Evolutionary conservation across 139 green algal species (phyloP).

Genomic region (Chlamydomonas urium): DNA sequence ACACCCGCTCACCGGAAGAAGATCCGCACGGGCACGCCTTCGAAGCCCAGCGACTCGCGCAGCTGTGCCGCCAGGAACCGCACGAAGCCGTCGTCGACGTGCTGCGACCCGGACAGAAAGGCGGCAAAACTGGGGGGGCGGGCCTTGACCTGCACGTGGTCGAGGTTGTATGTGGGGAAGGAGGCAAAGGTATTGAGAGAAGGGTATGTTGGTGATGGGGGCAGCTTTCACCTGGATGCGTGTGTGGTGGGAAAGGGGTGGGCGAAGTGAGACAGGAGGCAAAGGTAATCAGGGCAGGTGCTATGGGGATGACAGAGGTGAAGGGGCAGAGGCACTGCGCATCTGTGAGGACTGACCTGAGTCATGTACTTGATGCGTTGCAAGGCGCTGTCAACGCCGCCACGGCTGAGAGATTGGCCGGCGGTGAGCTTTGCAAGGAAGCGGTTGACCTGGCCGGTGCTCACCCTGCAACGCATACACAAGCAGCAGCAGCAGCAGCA

Average conservation of each 20-base stretch:
- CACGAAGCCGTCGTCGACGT: conserved; percentile 20
- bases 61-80: conserved; percentile 48
- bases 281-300: no score
- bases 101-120: conserved; percentile 44
- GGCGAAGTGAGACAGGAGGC: no score
- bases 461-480: conserved; percentile 18
- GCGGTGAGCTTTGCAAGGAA: conserved; percentile 30
- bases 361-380: conserved; percentile 62
- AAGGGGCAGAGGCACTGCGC: no score
- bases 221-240: no score
- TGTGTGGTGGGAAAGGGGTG: no score
- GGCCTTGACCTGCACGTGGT: conserved; percentile 66
- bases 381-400: conserved; percentile 27
- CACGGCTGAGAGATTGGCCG: conserved; percentile 21
- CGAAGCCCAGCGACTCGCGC: conserved; percentile 40
- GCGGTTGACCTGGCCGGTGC: conserved; percentile 32
- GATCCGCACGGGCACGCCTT: conserved; percentile 54
- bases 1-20: conserved; percentile 33
- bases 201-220: no score
- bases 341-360: conserved; percentile 44
- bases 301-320: no score
- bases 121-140: conserved; percentile 74
- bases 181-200: no score
- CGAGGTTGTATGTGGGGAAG: no score
- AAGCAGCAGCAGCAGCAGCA: neutral